phyloP scores from a whole-genome alignment of 257 asterid genomes.

The Nicotiana knightiana region DNA sequence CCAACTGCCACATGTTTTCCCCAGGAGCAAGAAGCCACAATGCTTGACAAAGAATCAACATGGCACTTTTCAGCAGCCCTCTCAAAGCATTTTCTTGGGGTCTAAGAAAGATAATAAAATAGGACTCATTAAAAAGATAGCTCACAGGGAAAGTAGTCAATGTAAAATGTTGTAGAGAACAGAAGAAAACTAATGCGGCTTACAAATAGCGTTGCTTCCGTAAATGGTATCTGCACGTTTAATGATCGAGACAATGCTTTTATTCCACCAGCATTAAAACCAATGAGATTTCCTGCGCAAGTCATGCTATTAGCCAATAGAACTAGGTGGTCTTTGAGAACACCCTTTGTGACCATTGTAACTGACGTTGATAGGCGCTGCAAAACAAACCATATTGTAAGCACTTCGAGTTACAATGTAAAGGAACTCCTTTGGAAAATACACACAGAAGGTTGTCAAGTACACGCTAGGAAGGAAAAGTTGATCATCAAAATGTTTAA shows the following conservation, averaged over 20 bases:
- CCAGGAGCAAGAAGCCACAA: slow-evolving; percentile 98
- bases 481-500: neutral
- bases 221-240: slow-evolving; percentile 82
- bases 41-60: slow-evolving; percentile 70
- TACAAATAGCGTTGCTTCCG: slow-evolving; percentile 87
- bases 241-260: slow-evolving; percentile 74
- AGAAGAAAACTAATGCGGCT: slow-evolving; percentile 23
- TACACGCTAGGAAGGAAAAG: neutral
- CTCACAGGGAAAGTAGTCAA: neutral
- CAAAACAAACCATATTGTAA: slow-evolving; percentile 11
- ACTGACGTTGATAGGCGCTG: slow-evolving; percentile 94
- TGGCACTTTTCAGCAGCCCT: slow-evolving; percentile 97
- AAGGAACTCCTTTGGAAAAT: neutral
- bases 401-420: neutral
- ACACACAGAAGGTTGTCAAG: neutral
- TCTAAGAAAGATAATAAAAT: slow-evolving; percentile 33
- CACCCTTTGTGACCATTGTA: slow-evolving; percentile 96
- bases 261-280: slow-evolving; percentile 88
- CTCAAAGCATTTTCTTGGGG: slow-evolving; percentile 91
- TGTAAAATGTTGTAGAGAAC: neutral
- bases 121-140: slow-evolving; percentile 13
- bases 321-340: slow-evolving; percentile 91
- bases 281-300: slow-evolving; percentile 79
- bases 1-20: slow-evolving; percentile 93
- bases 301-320: slow-evolving; percentile 94